A percentile compares a stretch with the other conserved stretches of the same genome.
Evolutionary conservation across 495 filamentous ascomycete genomes (phyloP).

Genomic region (Darksidea phi): DNA sequence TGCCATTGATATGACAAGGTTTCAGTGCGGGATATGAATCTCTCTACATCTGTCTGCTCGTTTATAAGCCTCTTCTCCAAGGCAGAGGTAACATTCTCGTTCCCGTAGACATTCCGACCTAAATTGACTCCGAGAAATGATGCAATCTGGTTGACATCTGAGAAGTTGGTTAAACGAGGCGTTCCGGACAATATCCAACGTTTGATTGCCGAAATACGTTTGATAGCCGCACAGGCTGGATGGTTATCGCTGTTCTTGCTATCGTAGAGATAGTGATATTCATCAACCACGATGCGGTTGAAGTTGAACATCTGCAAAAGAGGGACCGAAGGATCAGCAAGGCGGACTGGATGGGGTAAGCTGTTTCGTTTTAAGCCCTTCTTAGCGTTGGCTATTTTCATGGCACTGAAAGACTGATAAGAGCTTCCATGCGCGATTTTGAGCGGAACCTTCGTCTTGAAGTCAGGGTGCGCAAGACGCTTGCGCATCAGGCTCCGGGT

Average conservation of each 20-base stretch:
- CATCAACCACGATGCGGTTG: slow-evolving; percentile 65
- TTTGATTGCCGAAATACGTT: slow-evolving; percentile 48
- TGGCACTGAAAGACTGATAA: slow-evolving; percentile 22
- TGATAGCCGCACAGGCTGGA: slow-evolving; percentile 35
- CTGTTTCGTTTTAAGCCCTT: too few species aligned
- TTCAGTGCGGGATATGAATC: slow-evolving; percentile 34
- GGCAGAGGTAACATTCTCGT: slow-evolving; percentile 35
- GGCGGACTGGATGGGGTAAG: not conserved
- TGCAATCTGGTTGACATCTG: slow-evolving; percentile 60
- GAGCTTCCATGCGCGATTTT: slow-evolving; percentile 37
- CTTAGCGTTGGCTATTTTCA: not conserved
- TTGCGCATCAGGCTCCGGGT: slow-evolving; percentile 37
- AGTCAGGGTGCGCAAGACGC: slow-evolving; percentile 29
- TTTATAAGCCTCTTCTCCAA: slow-evolving; percentile 23
- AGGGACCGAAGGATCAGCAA: slow-evolving; percentile 38
- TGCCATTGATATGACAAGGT: slow-evolving; percentile 33
- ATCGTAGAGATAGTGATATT: slow-evolving; percentile 59
- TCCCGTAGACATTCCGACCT: slow-evolving; percentile 4
- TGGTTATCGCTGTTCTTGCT: slow-evolving; percentile 24
- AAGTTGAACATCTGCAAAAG: slow-evolving; percentile 61
- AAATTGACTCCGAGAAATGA: slow-evolving; percentile 53
- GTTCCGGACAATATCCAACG: slow-evolving; percentile 72
- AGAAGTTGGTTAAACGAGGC: slow-evolving; percentile 57
- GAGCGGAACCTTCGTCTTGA: slow-evolving; percentile 31
- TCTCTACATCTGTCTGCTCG: slow-evolving; percentile 40